Conservation (phyloP, 441 rosid genomes). For the Manihot esculenta region DNA sequence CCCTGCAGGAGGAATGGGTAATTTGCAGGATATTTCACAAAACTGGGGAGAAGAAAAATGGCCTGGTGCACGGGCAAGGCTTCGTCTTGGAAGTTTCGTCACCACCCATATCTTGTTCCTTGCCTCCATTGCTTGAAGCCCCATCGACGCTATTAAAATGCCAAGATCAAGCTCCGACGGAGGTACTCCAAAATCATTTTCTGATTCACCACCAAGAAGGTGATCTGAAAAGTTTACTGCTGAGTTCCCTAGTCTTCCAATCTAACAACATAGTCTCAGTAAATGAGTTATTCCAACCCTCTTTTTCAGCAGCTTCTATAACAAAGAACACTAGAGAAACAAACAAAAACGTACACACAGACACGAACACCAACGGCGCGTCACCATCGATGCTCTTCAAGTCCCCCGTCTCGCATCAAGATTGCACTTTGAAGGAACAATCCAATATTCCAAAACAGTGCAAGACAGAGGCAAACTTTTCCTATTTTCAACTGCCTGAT, state of each 20-base stretch:
- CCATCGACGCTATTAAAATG: slow-evolving; percentile 40
- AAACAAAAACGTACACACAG: slow-evolving; percentile 22
- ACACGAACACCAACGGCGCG: slow-evolving; percentile 15
- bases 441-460: slow-evolving; percentile 45
- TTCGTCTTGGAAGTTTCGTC: slow-evolving; percentile 27
- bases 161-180: slow-evolving; percentile 23
- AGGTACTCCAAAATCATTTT: slow-evolving; percentile 25
- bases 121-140: slow-evolving; percentile 50
- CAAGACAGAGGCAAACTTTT: slow-evolving; percentile 52
- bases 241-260: slow-evolving; percentile 24
- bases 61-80: slow-evolving; percentile 37
- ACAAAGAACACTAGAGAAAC: slow-evolving; percentile 12
- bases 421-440: slow-evolving; percentile 39
- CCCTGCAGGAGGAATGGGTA: slow-evolving; percentile 90
- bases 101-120: slow-evolving; percentile 21
- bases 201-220: slow-evolving; percentile 30
- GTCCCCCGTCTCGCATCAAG: slow-evolving; percentile 53
- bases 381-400: slow-evolving; percentile 48
- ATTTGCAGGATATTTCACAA: slow-evolving; percentile 88
- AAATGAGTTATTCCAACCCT: slow-evolving; percentile 26
- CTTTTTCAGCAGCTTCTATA: slow-evolving; percentile 8
- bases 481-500: slow-evolving; percentile 37
- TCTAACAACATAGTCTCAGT: slow-evolving; percentile 21
- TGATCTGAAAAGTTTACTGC: slow-evolving; percentile 45
- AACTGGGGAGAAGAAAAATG: slow-evolving; percentile 54